Evolutionary conservation across 768 basidiomycete genomes (phyloP).

Genomic region (Naganishia friedmannii): DNA sequence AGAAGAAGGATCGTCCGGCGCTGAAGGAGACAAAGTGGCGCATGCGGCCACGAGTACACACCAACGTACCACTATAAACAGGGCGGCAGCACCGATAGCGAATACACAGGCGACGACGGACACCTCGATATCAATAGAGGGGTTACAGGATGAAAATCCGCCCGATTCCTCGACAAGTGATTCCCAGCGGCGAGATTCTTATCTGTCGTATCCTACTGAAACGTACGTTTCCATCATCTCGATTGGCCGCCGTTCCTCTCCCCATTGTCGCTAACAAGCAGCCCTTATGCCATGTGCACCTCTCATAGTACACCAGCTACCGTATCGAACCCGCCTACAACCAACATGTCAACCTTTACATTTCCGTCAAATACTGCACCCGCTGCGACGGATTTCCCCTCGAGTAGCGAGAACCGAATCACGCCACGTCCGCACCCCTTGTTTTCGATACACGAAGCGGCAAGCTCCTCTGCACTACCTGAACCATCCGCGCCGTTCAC

Average conservation of each 20-base stretch:
- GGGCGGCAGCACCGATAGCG: no score
- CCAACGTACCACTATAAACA: no score
- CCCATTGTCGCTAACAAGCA: neutral
- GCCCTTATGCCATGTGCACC: neutral
- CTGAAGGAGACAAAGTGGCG: no score
- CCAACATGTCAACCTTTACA: neutral
- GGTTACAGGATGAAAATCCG: neutral
- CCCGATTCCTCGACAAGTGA: neutral
- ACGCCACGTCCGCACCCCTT: neutral
- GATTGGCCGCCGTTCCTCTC: neutral
- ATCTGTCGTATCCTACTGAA: neutral
- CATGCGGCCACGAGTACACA: no score
- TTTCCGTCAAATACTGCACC: neutral
- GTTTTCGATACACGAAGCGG: neutral
- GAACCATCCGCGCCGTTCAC: conserved; percentile 7
- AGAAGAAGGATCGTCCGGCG: no score
- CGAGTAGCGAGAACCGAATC: neutral
- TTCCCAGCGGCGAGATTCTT: neutral
- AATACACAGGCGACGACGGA: neutral
- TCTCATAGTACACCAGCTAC: neutral
- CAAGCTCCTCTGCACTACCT: neutral
- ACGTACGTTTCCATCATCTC: neutral
- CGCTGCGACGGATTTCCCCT: neutral
- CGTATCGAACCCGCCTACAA: neutral
- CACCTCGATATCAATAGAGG: neutral